These are phyloP conservation scores for Solanum arcanum DNA, from an alignment of 257 asterid species.

Conservation along the genomic window DNA sequence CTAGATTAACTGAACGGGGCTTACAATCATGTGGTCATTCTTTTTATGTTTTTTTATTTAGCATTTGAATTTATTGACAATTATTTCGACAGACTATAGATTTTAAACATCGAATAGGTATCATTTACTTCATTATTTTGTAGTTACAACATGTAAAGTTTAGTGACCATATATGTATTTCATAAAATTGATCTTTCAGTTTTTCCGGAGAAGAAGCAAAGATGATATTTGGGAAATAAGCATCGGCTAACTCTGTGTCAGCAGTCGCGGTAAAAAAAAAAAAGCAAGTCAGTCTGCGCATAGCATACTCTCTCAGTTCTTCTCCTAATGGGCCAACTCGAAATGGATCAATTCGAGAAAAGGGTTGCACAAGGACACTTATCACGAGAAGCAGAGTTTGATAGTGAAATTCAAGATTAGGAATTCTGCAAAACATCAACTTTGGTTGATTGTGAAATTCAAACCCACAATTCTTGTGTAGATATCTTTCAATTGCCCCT, in stretches of 20 bases:
- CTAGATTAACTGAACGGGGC: not conserved
- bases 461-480: no score
- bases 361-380: not conserved
- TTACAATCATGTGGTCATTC: not conserved
- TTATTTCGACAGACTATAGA: not conserved
- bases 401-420: no score
- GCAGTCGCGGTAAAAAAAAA: not conserved
- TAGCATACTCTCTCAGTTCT: not conserved
- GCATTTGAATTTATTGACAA: not conserved
- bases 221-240: accelerated
- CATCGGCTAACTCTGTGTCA: no score
- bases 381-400: not conserved
- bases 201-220: no score
- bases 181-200: not conserved
- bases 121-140: not conserved
- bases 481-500: no score
- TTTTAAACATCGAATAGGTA: not conserved
- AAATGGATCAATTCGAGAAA: no score
- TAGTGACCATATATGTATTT: no score
- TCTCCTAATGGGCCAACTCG: not conserved
- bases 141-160: not conserved
- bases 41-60: not conserved
- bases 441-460: not conserved
- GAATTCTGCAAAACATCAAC: not conserved
- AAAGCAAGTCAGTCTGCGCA: not conserved